Evolutionary conservation across 106 monocot genomes (phyloP), one percentile per base, ranked within the genome.

Genomic region (Acorus gramineus): DNA sequence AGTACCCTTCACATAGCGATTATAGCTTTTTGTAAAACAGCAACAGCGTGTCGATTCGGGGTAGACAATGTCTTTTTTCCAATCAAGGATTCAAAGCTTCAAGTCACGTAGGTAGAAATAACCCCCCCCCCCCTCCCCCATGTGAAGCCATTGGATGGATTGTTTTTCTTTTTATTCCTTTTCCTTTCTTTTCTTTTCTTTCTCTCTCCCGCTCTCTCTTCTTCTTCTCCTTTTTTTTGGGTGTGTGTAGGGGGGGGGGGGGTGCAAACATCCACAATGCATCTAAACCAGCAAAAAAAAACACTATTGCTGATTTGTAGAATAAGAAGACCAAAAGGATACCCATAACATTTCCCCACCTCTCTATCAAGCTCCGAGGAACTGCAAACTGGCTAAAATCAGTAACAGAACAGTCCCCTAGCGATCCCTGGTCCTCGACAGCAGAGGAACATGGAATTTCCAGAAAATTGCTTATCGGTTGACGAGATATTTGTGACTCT

Each of bases 331-430:
- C 0, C 50, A 28, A 48, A 69, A 82, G 76, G 78, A 87, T 96
- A 98, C 98, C 98, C 91, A 98, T 89, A 62, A 88, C 98, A 61
- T 57, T 87, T 70, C 98, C 92, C 98, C 98, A 92, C 64, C 98
- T 85, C 48, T 88, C 85, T 58, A 98, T 92, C 77, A 92, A 83
- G 66, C 63, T 79, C 48, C 51, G 28, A 3, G 91, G 92, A 51
- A 92, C 92, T 53, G 11, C 44, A 71, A 75, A 88, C 4, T 61
- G 53, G 49, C 28, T 28, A 28, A 28, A 0, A 28, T 28, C 1
- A 28, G 28, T 28, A 1, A 28, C 28, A 28, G 0, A 28, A 28
- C 28, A 28, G 28, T 28, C 28, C 28, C 28, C 28, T 28, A 28
- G 28, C 28, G 28, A 28, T 28, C 28, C 28, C 28, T 28, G 28